A percentile compares a stretch with the other conserved stretches of the same genome.
These are phyloP conservation scores for Discostella pseudostelligera DNA, from an alignment of 108 stramenopile species.

Conservation along the genomic window DNA sequence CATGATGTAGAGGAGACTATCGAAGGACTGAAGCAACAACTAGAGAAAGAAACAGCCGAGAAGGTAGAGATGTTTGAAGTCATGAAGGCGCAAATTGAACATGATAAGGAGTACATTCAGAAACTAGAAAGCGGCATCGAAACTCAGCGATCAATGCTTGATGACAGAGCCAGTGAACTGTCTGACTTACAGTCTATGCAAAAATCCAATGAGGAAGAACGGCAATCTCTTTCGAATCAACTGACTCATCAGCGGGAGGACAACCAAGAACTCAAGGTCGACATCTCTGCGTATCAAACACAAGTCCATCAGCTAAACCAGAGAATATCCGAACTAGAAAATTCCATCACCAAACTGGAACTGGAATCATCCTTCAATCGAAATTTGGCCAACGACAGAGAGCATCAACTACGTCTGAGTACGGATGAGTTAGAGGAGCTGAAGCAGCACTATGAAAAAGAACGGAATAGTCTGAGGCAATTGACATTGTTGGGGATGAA, in stretches of 20 bases:
- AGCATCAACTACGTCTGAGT: conserved; percentile 6
- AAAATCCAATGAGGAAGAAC: conserved; percentile 10
- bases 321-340: conserved; percentile 3
- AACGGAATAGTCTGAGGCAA: conserved; percentile 32
- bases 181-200: not conserved
- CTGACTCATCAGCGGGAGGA: conserved; percentile 6
- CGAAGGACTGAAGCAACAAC: conserved; percentile 7
- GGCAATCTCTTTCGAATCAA: conserved; percentile 14
- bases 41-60: conserved; percentile 4
- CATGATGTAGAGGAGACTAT: not conserved
- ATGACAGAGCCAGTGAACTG: conserved; percentile 5
- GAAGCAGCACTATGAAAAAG: conserved; percentile 18
- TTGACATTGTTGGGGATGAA: conserved; percentile 30
- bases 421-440: conserved; percentile 2
- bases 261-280: not conserved
- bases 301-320: conserved; percentile 3
- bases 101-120: conserved; percentile 10
- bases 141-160: conserved; percentile 18
- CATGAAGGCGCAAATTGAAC: conserved; percentile 25
- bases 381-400: conserved; percentile 13
- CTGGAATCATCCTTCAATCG: conserved; percentile 12
- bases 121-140: conserved; percentile 5
- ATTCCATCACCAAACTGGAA: conserved; percentile 5
- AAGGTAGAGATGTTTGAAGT: conserved; percentile 21
- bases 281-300: conserved; percentile 2